These are phyloP conservation scores for Pugionium dolabratum DNA, from an alignment of 345 rosid species.

Conservation along the genomic window DNA sequence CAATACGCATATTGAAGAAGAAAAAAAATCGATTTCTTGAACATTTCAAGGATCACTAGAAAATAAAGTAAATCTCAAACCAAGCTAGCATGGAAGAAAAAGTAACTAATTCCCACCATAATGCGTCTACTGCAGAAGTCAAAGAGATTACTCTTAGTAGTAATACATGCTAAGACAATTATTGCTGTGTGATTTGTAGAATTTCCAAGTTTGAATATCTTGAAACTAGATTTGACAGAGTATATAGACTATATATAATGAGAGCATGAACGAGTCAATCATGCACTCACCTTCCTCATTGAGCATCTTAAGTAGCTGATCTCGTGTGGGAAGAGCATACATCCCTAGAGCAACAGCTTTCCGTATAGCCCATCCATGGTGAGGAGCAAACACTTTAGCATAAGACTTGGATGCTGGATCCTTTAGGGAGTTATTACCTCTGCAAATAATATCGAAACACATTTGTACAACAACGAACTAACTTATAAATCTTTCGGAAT, in stretches of 20 bases:
- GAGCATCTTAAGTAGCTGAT: conserved; percentile 70
- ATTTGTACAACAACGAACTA: neutral
- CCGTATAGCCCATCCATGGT: conserved; percentile 95
- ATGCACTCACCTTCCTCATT: conserved; percentile 81
- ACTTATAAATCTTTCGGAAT: neutral
- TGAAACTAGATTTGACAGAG: neutral
- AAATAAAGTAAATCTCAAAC: conserved; percentile 11
- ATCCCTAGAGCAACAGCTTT: conserved; percentile 91
- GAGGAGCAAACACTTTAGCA: conserved; percentile 87
- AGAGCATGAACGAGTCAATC: conserved; percentile 27
- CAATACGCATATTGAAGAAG: neutral
- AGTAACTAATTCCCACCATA: neutral
- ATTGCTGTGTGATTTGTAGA: neutral
- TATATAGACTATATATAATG: neutral
- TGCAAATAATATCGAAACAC: conserved; percentile 28
- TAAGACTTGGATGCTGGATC: conserved; percentile 92
- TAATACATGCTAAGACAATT: neutral
- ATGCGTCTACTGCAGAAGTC: conserved; percentile 6
- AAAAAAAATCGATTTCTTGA: neutral
- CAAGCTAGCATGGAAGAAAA: neutral
- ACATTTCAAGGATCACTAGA: neutral
- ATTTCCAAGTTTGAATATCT: conserved; percentile 5
- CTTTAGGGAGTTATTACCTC: conserved; percentile 71
- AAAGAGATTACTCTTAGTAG: neutral
- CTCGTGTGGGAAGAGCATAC: conserved; percentile 91